Percentiles rank a stretch among this genome's conserved stretches.
Evolutionary conservation across 495 filamentous ascomycete genomes (phyloP).

Genomic region (Aspergillus cristatus): DNA sequence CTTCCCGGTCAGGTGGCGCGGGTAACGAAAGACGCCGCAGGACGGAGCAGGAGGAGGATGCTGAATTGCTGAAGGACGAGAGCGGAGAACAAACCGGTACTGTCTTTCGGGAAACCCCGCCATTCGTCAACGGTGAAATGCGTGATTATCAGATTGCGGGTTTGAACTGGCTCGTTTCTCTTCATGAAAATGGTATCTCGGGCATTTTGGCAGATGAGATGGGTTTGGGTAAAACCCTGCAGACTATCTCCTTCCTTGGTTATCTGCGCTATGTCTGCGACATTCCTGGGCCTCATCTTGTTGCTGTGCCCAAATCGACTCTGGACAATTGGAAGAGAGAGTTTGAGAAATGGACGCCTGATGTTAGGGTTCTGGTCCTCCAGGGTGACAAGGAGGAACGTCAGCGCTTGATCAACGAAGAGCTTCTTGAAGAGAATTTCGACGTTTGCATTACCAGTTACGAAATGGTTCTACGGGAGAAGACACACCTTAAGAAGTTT

Average conservation of each 20-base stretch:
- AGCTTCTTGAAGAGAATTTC: constrained; percentile 82
- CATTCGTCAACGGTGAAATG: constrained; percentile 79
- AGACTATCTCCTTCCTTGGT: constrained; percentile 85
- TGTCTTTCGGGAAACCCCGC: constrained; percentile 85
- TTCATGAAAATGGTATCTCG: constrained; percentile 98
- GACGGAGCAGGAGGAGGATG: constrained; percentile 97
- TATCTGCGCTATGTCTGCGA: constrained; percentile 85
- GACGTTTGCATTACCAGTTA: constrained; percentile 94
- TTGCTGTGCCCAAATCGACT: constrained; percentile 94
- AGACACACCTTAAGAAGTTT: constrained; percentile 91
- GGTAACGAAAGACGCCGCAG: constrained; percentile 67
- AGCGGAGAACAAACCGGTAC: constrained; percentile 76
- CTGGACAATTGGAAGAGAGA: constrained; percentile 98
- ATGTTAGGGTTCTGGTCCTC: constrained; percentile 86
- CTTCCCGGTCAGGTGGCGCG: constrained; percentile 75
- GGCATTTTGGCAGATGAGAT: constrained; percentile 97
- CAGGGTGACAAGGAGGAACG: constrained; percentile 96
- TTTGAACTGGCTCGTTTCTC: constrained; percentile 94
- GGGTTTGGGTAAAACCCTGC: constrained; percentile 90
- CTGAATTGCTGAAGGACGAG: constrained; percentile 87
- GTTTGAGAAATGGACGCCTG: constrained; percentile 88
- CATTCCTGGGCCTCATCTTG: constrained; percentile 85
- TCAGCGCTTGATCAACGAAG: constrained; percentile 78
- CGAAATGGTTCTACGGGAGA: constrained; percentile 93
- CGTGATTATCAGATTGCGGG: constrained; percentile 94